Evolutionary conservation across 2,329 filamentous ascomycete genomes (phyloP), one percentile per base, ranked within the genome.

Genomic region (Sporothrix globosa): DNA sequence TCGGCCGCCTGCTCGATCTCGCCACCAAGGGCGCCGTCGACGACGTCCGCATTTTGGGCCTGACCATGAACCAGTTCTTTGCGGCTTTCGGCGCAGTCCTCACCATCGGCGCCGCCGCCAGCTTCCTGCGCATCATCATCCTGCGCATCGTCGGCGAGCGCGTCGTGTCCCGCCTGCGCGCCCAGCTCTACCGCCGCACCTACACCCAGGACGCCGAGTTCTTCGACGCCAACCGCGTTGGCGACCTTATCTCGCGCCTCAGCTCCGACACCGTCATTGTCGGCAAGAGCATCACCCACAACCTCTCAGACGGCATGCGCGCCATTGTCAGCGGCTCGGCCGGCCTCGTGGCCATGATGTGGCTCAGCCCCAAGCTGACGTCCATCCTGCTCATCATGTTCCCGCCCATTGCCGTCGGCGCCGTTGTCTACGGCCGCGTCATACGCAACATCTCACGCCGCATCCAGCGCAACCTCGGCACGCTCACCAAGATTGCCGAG

Each of bases 131-230:
- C 74, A 96, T 99, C 76, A 91, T 98, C 70, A 90, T 98, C 69
- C 86, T 99, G 27, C 89, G 96, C 34, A 96, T 98, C 73, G 92
- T 99, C 9, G 96, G 96, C 73, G 96, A 99, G 81, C 88, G 96
- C 54, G 96, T 99, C 71, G 96, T 99, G 69, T 91, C 95, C 13
- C 88, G 95, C 75, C 85, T 99, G 69, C 89, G 96, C 72, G 95
- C 94, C 19, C 91, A 93, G 77, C 88, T 99, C 4, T 99, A 97
- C 82, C 89, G 93, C 74, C 89, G 91, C 74, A 99, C 96, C 0
- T 97, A 96, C 76, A 87, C 96, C n/a, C 96, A 99, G 79, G 96
- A 99, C 79, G 96, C 96, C 71, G 96, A 98, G 77, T 99, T 99
- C 82, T 99, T 99, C 77, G 96, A 99, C 78, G 96, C 96, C 52